phyloP scores from a whole-genome alignment of 306 rosid species.

The Lathyrus oleraceus region DNA sequence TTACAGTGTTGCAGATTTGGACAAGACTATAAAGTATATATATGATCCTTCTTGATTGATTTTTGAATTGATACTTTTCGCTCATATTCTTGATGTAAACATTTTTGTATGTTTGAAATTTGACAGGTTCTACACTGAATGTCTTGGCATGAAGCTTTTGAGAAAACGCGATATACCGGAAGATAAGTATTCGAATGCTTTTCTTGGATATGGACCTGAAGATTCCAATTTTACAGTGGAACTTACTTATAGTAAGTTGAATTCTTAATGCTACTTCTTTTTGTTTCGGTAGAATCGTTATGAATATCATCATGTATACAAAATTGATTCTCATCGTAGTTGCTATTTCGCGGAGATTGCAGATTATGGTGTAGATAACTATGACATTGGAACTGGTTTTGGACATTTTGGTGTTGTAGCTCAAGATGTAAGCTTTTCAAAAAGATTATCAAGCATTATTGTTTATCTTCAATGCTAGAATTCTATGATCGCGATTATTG shows the following conservation, averaged over 20 bases:
- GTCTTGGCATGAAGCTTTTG: constrained; percentile 88
- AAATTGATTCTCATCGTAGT: constrained; percentile 6
- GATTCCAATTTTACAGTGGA: constrained; percentile 82
- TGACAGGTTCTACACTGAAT: constrained; percentile 84
- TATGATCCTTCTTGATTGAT: background rate
- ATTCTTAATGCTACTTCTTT: constrained; percentile 21
- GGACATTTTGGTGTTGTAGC: constrained; percentile 86
- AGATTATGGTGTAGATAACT: constrained; percentile 85
- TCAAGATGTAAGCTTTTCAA: constrained; percentile 74
- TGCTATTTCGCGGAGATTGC: constrained; percentile 34
- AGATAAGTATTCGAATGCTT: constrained; percentile 85
- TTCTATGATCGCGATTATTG: background rate
- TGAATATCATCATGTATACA: background rate
- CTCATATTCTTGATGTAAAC: no score
- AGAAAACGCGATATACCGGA: constrained; percentile 89
- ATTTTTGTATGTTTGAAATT: background rate
- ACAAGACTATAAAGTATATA: constrained; percentile 75
- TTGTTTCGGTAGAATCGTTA: background rate
- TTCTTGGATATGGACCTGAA: constrained; percentile 95
- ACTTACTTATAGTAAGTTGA: constrained; percentile 78
- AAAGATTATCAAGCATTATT: background rate
- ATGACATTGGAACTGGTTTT: constrained; percentile 85
- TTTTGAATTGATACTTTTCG: background rate
- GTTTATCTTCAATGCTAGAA: background rate
- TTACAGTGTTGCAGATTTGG: constrained; percentile 79